These are phyloP conservation scores for Aquilaria yunnanensis DNA, from an alignment of 345 rosid species.

Conservation along the genomic window DNA sequence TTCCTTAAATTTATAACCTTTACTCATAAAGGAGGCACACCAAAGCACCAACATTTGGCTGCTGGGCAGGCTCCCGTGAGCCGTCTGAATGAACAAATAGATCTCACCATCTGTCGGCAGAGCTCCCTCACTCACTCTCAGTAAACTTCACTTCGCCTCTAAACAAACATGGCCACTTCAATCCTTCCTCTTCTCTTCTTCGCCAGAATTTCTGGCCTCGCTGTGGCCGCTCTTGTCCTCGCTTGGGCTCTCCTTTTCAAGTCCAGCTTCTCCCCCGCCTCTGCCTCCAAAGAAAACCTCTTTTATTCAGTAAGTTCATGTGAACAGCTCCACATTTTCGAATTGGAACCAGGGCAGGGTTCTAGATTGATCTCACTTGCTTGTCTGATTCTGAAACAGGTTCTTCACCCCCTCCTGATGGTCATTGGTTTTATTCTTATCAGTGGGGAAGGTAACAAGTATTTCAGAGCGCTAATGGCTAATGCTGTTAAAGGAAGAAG, in stretches of 20 bases:
- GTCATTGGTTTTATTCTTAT: conserved; percentile 89
- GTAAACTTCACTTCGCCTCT: too few relatives aligned
- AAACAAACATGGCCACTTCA: conserved; percentile 18
- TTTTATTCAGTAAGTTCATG: conserved; percentile 42
- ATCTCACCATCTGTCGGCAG: conserved; percentile 4
- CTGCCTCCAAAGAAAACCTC: conserved; percentile 49
- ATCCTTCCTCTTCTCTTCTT: conserved; percentile 38
- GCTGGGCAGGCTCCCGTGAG: too few relatives aligned
- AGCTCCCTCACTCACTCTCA: not conserved
- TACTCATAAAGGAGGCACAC: too few relatives aligned
- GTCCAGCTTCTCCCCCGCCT: conserved; percentile 51
- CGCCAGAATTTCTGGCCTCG: conserved; percentile 61
- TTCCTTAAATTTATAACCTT: too few relatives aligned
- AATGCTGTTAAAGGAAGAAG: not conserved
- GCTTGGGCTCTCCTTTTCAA: conserved; percentile 64
- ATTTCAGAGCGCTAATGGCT: too few relatives aligned
- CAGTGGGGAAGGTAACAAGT: conserved; percentile 79
- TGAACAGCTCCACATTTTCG: not conserved
- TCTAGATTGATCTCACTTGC: not conserved
- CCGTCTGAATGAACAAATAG: not conserved
- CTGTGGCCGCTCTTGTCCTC: conserved; percentile 50
- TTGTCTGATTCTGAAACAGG: conserved; percentile 26
- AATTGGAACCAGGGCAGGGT: too few relatives aligned
- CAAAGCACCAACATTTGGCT: too few relatives aligned
- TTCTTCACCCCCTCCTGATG: conserved; percentile 81